These are phyloP conservation scores for Calendula officinalis DNA, from an alignment of 129 eudicot species.

Conservation along the genomic window DNA sequence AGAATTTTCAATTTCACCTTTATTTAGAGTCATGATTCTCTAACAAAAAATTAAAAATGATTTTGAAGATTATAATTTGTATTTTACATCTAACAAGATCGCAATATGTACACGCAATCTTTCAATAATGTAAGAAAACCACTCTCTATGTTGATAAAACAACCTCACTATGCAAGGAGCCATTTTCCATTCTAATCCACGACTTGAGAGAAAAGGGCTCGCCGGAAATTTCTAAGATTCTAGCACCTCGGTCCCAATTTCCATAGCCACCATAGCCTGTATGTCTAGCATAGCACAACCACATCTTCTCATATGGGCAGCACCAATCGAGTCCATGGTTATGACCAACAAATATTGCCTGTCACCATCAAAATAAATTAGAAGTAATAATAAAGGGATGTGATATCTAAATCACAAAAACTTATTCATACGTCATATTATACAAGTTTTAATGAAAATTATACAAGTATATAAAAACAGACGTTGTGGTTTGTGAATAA, in stretches of 20 bases:
- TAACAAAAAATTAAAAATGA: too few relatives aligned
- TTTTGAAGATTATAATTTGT: too few relatives aligned
- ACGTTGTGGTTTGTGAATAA: too few relatives aligned
- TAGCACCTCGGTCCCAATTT: slow-evolving; percentile 76
- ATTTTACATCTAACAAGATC: not conserved
- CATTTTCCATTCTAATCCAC: slow-evolving; percentile 97
- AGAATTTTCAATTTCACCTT: too few relatives aligned
- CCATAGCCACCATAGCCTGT: slow-evolving; percentile 98
- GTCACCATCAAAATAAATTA: slow-evolving; percentile 4
- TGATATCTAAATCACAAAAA: not conserved
- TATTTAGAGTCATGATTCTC: too few relatives aligned
- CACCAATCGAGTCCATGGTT: slow-evolving; percentile 99
- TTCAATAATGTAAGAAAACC: not conserved
- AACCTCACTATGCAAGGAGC: slow-evolving; percentile 66
- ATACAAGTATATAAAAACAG: too few relatives aligned
- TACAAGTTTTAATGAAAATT: too few relatives aligned
- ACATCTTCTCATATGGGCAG: slow-evolving; percentile 73
- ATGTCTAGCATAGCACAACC: slow-evolving; percentile 95
- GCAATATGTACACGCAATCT: not conserved
- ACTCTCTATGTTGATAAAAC: slow-evolving; percentile 40
- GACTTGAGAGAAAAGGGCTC: slow-evolving; percentile 77
- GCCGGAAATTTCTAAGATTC: slow-evolving; percentile 65
- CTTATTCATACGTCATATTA: too few relatives aligned
- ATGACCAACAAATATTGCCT: slow-evolving; percentile 98
- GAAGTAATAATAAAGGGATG: not conserved